Base-by-base conservation (phyloP, 2,329 filamentous ascomycete species). In the Colletotrichum sublineola region DNA sequence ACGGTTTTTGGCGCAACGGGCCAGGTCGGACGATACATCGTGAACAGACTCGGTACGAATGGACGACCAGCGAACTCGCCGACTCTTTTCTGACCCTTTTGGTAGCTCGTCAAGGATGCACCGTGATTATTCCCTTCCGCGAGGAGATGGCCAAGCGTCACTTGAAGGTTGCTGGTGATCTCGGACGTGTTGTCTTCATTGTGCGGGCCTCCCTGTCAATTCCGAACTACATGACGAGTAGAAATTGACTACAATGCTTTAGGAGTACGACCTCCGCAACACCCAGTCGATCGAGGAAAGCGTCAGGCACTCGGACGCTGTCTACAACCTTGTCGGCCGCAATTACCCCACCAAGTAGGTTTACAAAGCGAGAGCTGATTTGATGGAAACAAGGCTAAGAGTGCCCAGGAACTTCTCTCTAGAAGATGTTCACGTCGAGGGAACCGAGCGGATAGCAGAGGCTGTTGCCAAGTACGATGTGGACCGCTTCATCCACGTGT, bases 61-160 rank as follows among this genome's bases (percentile, higher is more conserved):
- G 52, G 58, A 44, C 62, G 68, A 75, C 77, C 79, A 66, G 80
- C 75, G 57, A 52, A 15, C 7, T 24, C 8, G 20, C 9, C 14
- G 18, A n/a, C 20, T n/a, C 57, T 42, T 38, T 50, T 38, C 58
- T 52, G 65, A 72, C 48, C 36, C 12, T 50, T 75, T 80, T 70
- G 64, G 68, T 75, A 97, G 96, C 96, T 77, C 92, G 94, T 75
- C 91, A 95, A 85, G 96, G 96, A 91, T 97, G 94, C 84, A 97
- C 93, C 50, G 96, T 99, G 52, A 91, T 99, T 73, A 84, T 98
- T 73, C 96, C 96, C 62, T 99, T 91, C 88, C 92, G 96, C 57
- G 96, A 99, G 86, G 96, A 98, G 84, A 98, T 98, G 95, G 88
- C 93, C 77, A 98, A 98, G 89, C 92, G 96, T 77, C 96, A 98